Percentiles rank a stretch among this genome's conserved stretches.
Conservation (phyloP, 352 stramenopile genomes). For the Globisporangium iwayamae region DNA sequence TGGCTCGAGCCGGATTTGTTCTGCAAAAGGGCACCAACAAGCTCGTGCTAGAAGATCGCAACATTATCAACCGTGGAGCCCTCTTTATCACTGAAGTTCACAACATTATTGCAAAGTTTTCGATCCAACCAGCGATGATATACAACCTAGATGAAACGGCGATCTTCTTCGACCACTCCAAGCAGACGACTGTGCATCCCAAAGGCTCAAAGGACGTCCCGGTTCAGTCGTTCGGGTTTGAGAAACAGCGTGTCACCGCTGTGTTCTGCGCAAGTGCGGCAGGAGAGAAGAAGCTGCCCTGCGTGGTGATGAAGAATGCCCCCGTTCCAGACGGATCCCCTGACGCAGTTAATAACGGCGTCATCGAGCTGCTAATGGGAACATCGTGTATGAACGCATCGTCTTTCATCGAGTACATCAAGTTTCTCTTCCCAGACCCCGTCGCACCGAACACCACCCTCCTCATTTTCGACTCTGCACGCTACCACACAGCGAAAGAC, state of each 20-base stretch:
- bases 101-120: slow-evolving; percentile 1
- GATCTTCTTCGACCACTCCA: slow-evolving; percentile 5
- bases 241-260: slow-evolving; percentile 4
- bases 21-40: not conserved
- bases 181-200: not conserved
- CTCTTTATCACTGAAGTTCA: not conserved
- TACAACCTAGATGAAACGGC: not conserved
- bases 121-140: not conserved
- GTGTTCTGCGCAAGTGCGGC: not conserved
- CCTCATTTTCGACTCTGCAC: not conserved
- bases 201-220: slow-evolving; percentile 1
- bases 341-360: not conserved
- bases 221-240: slow-evolving; percentile 1
- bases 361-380: not conserved
- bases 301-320: not conserved
- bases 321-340: not conserved
- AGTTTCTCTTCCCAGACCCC: not conserved
- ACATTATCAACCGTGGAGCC: not conserved
- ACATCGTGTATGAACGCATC: not conserved
- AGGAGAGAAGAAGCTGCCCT: not conserved
- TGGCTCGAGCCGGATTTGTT: not conserved
- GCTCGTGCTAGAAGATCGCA: not conserved
- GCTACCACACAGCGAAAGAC: too few species aligned
- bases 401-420: not conserved
- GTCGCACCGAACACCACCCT: not conserved